Conservation (phyloP, 1,284 basidiomycete genomes). For the Heliocybe sulcata region DNA sequence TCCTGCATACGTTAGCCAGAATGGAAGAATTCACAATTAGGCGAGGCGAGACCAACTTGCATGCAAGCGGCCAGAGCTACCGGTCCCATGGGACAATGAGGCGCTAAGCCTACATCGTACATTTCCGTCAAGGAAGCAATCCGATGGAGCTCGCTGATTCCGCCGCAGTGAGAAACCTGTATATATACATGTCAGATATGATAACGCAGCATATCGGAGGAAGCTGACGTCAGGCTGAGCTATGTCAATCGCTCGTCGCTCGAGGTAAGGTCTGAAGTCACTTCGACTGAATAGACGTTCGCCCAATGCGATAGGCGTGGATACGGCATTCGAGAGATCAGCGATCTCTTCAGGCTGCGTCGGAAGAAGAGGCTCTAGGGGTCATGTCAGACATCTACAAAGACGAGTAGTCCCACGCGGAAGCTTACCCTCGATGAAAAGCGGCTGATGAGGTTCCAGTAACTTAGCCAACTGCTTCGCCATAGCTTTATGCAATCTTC, state of each 20-base stretch:
- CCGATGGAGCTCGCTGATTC: conserved; percentile 67
- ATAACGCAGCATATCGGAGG: not conserved
- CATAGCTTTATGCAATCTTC: conserved; percentile 66
- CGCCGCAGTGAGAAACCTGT: conserved; percentile 60
- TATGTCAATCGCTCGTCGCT: conserved; percentile 64
- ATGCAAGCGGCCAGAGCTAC: conserved; percentile 70
- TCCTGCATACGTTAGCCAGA: not conserved
- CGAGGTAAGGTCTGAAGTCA: conserved; percentile 68
- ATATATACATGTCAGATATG: not conserved
- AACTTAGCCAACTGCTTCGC: conserved; percentile 69
- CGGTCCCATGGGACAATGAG: conserved; percentile 61
- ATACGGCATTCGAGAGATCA: conserved; percentile 51
- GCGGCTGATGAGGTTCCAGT: conserved; percentile 57
- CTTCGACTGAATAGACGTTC: conserved; percentile 65
- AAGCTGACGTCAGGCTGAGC: conserved; percentile 63
- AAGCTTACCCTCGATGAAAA: conserved; percentile 62
- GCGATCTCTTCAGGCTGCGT: conserved; percentile 64
- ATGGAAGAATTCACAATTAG: conserved; percentile 37
- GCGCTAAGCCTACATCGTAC: conserved; percentile 57
- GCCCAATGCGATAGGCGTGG: conserved; percentile 67
- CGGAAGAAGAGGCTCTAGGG: conserved; percentile 56
- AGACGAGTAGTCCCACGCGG: not conserved
- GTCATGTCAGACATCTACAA: not conserved
- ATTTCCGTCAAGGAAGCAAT: conserved; percentile 67
- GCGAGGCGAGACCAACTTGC: conserved; percentile 45